phyloP scores from a whole-genome alignment of 164 flowering plant species.

The Stephania japonica region DNA sequence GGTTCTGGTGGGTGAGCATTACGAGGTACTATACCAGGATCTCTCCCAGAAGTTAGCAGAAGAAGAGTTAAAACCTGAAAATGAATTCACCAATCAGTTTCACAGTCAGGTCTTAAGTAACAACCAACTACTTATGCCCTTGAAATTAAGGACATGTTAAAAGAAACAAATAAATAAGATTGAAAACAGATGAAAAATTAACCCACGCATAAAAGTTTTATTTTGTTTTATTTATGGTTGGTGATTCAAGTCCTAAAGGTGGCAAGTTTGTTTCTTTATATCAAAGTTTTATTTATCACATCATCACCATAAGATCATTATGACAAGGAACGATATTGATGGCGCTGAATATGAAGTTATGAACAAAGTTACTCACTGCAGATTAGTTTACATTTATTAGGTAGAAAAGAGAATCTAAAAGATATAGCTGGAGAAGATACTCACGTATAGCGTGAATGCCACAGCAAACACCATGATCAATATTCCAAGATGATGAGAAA shows the following conservation, averaged over 20 bases:
- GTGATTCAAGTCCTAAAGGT: no score
- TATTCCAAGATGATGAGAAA: slow-evolving; percentile 51
- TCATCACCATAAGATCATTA: neutral
- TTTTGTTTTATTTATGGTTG: no score
- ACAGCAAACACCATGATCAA: slow-evolving; percentile 62
- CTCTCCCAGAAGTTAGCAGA: slow-evolving; percentile 84
- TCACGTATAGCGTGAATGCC: slow-evolving; percentile 68
- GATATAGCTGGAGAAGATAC: slow-evolving; percentile 18
- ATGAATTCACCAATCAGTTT: slow-evolving; percentile 7
- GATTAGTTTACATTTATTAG: neutral
- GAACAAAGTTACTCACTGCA: neutral
- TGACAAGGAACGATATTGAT: neutral
- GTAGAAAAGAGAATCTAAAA: neutral
- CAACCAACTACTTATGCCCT: neutral
- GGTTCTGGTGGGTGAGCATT: slow-evolving; percentile 95
- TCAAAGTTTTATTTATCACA: no score
- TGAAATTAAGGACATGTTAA: neutral
- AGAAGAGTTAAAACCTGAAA: slow-evolving; percentile 73
- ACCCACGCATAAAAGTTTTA: neutral
- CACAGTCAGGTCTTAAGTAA: neutral
- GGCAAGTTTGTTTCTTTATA: no score
- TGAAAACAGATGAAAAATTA: neutral
- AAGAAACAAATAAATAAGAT: neutral
- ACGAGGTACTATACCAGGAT: slow-evolving; percentile 94
- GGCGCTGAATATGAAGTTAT: neutral